Evolutionary conservation across 306 rosid species (phyloP).

Genomic region (Betula pendula): DNA sequence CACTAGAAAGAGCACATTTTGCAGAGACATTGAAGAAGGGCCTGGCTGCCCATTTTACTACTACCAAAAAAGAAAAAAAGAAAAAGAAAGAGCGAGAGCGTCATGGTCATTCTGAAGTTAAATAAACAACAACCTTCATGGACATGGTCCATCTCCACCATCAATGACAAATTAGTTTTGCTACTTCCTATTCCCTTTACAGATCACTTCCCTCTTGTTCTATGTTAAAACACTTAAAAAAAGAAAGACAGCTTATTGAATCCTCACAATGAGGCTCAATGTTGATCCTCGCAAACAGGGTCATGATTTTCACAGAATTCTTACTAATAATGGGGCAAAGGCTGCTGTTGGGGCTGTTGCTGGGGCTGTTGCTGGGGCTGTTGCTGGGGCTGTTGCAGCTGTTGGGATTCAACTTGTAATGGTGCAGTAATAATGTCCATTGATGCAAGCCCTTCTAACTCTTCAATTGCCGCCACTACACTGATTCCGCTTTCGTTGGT

Average conservation of each 20-base stretch:
- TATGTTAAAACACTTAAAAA: conserved; percentile 40
- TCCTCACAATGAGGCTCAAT: conserved; percentile 41
- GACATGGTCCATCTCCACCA: conserved; percentile 44
- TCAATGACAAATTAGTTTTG: conserved; percentile 61
- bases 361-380: conserved; percentile 24
- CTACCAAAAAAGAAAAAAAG: conserved; percentile 20
- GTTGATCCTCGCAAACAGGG: conserved; percentile 32
- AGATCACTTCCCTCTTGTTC: conserved; percentile 47
- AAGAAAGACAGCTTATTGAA: conserved; percentile 39
- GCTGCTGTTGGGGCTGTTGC: conserved; percentile 11
- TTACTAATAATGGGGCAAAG: conserved; percentile 22
- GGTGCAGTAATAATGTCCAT: conserved; percentile 63
- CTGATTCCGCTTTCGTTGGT: conserved; percentile 53
- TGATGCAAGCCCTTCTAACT: conserved; percentile 61
- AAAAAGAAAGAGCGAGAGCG: conserved; percentile 8
- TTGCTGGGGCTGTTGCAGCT: conserved; percentile 27
- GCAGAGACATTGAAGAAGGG: too few relatives aligned
- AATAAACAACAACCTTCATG: conserved; percentile 51
- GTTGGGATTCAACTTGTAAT: conserved; percentile 42
- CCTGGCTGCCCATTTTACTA: not conserved
- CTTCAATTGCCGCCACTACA: conserved; percentile 64
- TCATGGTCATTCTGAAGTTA: conserved; percentile 24
- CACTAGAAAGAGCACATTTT: too few relatives aligned
- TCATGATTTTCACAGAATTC: conserved; percentile 4
- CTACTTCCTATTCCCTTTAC: conserved; percentile 76